These are phyloP conservation scores for Candolleomyces eurysporus DNA, from an alignment of 768 basidiomycete species.

Conservation along the genomic window DNA sequence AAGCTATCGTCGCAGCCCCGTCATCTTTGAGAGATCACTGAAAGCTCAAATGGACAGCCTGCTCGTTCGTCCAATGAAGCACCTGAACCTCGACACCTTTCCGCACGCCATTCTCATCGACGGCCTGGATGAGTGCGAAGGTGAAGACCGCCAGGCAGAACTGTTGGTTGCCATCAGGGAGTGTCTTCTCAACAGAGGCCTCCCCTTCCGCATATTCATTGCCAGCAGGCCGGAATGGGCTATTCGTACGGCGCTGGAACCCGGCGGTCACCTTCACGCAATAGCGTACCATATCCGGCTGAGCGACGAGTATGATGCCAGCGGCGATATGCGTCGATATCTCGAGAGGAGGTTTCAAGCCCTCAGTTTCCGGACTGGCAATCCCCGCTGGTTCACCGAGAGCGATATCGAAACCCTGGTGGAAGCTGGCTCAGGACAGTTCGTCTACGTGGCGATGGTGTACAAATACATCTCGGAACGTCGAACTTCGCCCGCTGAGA, in stretches of 20 bases:
- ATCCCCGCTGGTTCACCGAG: neutral
- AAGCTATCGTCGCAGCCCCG: neutral
- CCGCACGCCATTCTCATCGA: conserved; percentile 5
- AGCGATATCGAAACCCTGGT: neutral
- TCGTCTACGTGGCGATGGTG: neutral
- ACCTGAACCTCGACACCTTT: neutral
- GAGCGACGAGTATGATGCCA: neutral
- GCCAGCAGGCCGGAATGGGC: conserved; percentile 3
- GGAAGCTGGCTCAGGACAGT: neutral
- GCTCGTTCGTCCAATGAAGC: neutral
- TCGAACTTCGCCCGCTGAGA: neutral
- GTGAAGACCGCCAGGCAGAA: neutral
- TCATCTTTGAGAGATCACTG: neutral
- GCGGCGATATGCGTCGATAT: neutral
- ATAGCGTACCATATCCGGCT: neutral
- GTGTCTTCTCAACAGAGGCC: neutral
- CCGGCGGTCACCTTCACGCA: neutral
- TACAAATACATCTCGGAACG: neutral
- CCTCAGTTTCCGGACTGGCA: neutral
- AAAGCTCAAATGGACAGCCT: conserved; percentile 6
- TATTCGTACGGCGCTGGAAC: neutral
- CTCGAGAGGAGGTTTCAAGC: neutral
- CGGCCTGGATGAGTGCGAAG: conserved; percentile 3
- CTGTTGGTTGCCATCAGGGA: neutral
- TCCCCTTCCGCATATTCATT: conserved; percentile 1